Evolutionary conservation across 495 filamentous ascomycete genomes (phyloP).

Genomic region (Platismatia glauca): DNA sequence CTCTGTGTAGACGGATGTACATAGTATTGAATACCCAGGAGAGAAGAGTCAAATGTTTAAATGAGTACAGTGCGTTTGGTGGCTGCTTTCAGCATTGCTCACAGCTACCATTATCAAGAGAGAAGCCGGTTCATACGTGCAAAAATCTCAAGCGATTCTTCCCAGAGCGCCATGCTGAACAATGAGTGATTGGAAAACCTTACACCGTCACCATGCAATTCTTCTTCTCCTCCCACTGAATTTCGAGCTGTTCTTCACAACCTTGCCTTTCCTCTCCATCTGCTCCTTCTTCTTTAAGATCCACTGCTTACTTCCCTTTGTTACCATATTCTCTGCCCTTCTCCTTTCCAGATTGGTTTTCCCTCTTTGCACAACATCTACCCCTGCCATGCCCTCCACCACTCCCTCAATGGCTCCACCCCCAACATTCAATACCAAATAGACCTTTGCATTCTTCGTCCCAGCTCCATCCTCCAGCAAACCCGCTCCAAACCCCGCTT

Average conservation of each 20-base stretch:
- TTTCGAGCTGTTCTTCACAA: slow-evolving; percentile 81
- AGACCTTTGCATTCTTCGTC: slow-evolving; percentile 89
- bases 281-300: slow-evolving; percentile 93
- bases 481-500: slow-evolving; percentile 91
- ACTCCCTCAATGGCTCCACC: slow-evolving; percentile 66
- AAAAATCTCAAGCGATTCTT: not conserved
- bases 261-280: slow-evolving; percentile 87
- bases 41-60: not conserved
- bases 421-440: slow-evolving; percentile 88
- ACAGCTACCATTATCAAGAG: not conserved
- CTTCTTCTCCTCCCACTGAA: slow-evolving; percentile 85
- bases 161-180: slow-evolving; percentile 11
- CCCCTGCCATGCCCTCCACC: slow-evolving; percentile 83
- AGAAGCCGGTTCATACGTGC: not conserved
- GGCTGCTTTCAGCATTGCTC: not conserved
- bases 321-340: slow-evolving; percentile 37
- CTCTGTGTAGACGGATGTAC: not conserved
- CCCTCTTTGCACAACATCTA: slow-evolving; percentile 67
- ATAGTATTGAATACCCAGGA: slow-evolving; percentile 6
- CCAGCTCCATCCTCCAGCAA: slow-evolving; percentile 90
- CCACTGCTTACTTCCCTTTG: slow-evolving; percentile 80
- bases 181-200: not conserved
- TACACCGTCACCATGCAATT: slow-evolving; percentile 38
- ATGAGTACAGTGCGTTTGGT: not conserved
- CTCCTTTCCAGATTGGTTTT: slow-evolving; percentile 44